These are phyloP conservation scores for Penicillium pancosmium DNA, from an alignment of 495 filamentous ascomycete species.

Conservation along the genomic window DNA sequence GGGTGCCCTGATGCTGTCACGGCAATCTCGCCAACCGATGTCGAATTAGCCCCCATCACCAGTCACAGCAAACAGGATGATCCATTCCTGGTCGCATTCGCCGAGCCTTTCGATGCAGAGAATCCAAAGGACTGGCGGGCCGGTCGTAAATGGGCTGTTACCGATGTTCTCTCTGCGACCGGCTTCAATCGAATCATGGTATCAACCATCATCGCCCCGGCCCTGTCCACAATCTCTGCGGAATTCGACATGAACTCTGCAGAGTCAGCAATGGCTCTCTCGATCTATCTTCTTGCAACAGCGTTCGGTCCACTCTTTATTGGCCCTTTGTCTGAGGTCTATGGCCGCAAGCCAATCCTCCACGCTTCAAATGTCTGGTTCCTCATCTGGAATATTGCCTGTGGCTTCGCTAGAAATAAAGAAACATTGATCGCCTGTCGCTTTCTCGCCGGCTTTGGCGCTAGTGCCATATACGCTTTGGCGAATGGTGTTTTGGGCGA, in stretches of 20 bases:
- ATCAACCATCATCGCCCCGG: conserved; percentile 71
- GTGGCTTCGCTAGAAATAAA: conserved; percentile 47
- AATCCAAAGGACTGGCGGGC: conserved; percentile 50
- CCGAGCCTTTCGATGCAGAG: conserved; percentile 38
- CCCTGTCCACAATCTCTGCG: conserved; percentile 50
- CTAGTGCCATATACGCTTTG: conserved; percentile 44
- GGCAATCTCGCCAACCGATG: neutral
- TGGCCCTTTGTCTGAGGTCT: conserved; percentile 68
- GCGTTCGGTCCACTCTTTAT: conserved; percentile 64
- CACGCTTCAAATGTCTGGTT: conserved; percentile 63
- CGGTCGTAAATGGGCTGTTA: conserved; percentile 56
- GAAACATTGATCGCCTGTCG: conserved; percentile 46
- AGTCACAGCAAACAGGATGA: conserved; percentile 17
- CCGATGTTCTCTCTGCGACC: conserved; percentile 42
- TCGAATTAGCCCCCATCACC: conserved; percentile 11
- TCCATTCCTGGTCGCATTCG: conserved; percentile 37
- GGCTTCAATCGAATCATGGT: conserved; percentile 65
- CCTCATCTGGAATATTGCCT: conserved; percentile 52
- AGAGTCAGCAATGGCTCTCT: conserved; percentile 61
- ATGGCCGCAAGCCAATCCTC: conserved; percentile 62
- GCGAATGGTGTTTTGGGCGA: conserved; percentile 47
- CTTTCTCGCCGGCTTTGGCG: conserved; percentile 53
- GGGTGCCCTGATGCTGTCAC: conserved; percentile 5
- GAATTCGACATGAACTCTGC: conserved; percentile 61
- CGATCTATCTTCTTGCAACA: conserved; percentile 72